phyloP scores from a whole-genome alignment of 2,329 filamentous ascomycete species.

The Daldinia eschscholtzii region DNA sequence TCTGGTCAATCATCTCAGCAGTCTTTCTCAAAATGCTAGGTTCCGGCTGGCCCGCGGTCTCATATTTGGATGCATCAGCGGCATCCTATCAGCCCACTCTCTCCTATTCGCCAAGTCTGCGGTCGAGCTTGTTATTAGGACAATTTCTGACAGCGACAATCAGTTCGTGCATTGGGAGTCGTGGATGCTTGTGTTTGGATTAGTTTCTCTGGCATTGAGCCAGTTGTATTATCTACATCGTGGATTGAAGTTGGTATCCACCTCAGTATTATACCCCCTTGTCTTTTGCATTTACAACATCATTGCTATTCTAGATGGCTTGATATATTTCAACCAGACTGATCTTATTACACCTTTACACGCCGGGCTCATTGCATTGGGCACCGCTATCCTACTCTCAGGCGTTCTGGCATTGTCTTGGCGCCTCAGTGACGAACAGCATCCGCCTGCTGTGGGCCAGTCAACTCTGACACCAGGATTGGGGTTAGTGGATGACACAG shows the following conservation, averaged over 20 bases:
- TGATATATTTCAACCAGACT: constrained; percentile 96
- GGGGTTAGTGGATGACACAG: constrained; percentile 79
- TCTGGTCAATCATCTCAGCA: constrained; percentile 64
- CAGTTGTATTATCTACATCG: constrained; percentile 97
- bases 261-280: constrained; percentile 93
- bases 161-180: constrained; percentile 97
- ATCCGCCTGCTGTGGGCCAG: constrained; percentile 69
- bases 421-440: constrained; percentile 85
- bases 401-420: constrained; percentile 94
- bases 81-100: constrained; percentile 92
- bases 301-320: constrained; percentile 94
- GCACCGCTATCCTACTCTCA: constrained; percentile 85
- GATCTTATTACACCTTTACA: constrained; percentile 81
- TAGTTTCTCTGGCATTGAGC: constrained; percentile 84
- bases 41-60: constrained; percentile 85
- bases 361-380: constrained; percentile 85
- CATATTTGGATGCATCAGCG: constrained; percentile 89
- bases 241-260: constrained; percentile 93
- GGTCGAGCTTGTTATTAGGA: constrained; percentile 90
- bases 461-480: constrained; percentile 85
- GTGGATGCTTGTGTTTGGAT: constrained; percentile 87
- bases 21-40: constrained; percentile 70
- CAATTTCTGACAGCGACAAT: constrained; percentile 86
- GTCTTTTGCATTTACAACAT: constrained; percentile 99
- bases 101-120: constrained; percentile 95